A percentile compares a stretch with the other conserved stretches of the same genome.
phyloP scores from a whole-genome alignment of 345 rosid species.

The Clausena lansium region DNA sequence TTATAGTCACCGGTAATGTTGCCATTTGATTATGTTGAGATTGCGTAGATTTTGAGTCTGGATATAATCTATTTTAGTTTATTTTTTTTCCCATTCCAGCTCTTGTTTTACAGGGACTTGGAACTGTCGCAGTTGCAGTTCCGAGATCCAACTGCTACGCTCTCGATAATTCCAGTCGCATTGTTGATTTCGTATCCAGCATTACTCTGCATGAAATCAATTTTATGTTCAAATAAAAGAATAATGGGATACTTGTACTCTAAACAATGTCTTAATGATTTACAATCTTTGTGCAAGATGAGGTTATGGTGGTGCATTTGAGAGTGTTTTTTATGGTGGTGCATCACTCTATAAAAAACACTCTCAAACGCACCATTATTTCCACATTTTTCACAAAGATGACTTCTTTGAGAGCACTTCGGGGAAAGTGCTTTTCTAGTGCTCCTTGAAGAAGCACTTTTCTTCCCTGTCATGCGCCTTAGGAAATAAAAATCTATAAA shows the following conservation, averaged over 20 bases:
- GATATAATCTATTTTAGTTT: not conserved
- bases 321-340: not conserved
- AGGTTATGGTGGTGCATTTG: not conserved
- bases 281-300: not conserved
- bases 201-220: not conserved
- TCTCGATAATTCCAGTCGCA: slow-evolving; percentile 82
- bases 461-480: not conserved
- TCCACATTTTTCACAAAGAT: not conserved
- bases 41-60: not conserved
- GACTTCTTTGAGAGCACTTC: not conserved
- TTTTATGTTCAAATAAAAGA: not conserved
- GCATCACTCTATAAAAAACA: not conserved
- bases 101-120: slow-evolving; percentile 33
- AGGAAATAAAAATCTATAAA: not conserved
- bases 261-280: not conserved
- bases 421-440: not conserved
- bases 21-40: not conserved
- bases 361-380: not conserved
- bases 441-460: not conserved
- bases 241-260: not conserved
- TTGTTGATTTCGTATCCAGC: slow-evolving; percentile 94
- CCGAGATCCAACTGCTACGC: slow-evolving; percentile 80
- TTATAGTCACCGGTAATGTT: slow-evolving; percentile 33
- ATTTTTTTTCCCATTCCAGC: slow-evolving; percentile 32
- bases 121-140: slow-evolving; percentile 45